Evolutionary conservation across 2,329 filamentous ascomycete species (phyloP).

Genomic region (Fusarium verrucosum): DNA sequence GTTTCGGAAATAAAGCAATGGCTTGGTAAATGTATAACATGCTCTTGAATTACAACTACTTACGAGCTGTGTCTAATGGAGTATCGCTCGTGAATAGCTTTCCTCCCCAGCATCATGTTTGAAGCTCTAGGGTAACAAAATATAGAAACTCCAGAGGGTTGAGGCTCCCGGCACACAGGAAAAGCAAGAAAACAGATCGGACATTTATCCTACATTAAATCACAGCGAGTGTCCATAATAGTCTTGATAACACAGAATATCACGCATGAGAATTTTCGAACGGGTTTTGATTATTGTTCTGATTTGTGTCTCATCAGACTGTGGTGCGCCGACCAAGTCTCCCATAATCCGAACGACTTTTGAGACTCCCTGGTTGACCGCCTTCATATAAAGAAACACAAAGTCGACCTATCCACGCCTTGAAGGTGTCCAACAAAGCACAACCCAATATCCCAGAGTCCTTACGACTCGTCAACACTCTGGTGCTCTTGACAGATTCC

Average conservation of each 20-base stretch:
- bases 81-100: no score
- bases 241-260: not conserved
- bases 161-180: no score
- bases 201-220: no score
- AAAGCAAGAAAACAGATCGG: no score
- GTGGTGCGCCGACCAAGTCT: slow-evolving; percentile 25
- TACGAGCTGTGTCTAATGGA: no score
- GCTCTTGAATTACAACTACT: no score
- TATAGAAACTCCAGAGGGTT: no score
- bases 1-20: no score
- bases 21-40: no score
- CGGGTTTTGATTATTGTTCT: slow-evolving; percentile 17
- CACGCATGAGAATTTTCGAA: not conserved
- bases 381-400: slow-evolving; percentile 15
- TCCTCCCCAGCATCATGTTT: no score
- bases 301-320: slow-evolving; percentile 22
- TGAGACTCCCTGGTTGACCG: slow-evolving; percentile 18
- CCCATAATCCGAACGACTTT: slow-evolving; percentile 30
- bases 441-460: slow-evolving; percentile 23
- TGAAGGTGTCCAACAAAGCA: slow-evolving; percentile 35
- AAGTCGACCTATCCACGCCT: slow-evolving; percentile 26
- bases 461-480: slow-evolving; percentile 21
- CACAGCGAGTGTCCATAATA: not conserved
- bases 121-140: no score
- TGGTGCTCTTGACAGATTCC: slow-evolving; percentile 8